Evolutionary conservation across 192 early-diverging fungal species (phyloP).

Genomic region (Chytriomyces confervae): DNA sequence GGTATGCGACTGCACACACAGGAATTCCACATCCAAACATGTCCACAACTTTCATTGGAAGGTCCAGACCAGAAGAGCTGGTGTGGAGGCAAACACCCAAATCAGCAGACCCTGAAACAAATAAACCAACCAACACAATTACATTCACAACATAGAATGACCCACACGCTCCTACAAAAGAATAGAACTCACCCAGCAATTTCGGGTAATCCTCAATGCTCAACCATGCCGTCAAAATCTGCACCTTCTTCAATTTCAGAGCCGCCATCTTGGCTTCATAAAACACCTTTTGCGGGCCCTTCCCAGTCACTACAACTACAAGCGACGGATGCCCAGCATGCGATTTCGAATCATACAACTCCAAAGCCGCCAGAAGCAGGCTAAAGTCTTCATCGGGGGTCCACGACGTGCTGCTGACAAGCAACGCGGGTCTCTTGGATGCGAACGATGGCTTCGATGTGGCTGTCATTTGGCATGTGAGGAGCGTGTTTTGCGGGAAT

Average conservation of each 20-base stretch:
- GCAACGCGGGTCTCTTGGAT: conserved; percentile 71
- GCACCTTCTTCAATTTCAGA: conserved; percentile 57
- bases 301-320: conserved; percentile 87
- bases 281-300: conserved; percentile 77
- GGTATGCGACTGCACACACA: conserved; percentile 71
- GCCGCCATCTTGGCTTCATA: conserved; percentile 72
- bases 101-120: conserved; percentile 77
- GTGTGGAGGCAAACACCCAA: conserved; percentile 92
- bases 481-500: conserved; percentile 6
- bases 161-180: not conserved
- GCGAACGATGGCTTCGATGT: not conserved
- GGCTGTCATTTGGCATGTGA: conserved; percentile 7
- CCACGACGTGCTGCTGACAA: conserved; percentile 93
- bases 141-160: not conserved
- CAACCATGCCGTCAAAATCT: conserved; percentile 83
- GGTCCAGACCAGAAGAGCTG: conserved; percentile 92
- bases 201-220: conserved; percentile 80
- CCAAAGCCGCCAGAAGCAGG: conserved; percentile 70
- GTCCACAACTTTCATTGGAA: conserved; percentile 99
- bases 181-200: conserved; percentile 62
- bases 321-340: conserved; percentile 12
- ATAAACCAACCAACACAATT: not conserved
- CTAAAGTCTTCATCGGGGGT: conserved; percentile 96
- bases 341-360: conserved; percentile 49
- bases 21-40: conserved; percentile 97